Evolutionary conservation across 108 stramenopile genomes (phyloP), one percentile per base, ranked within the genome.

Genomic region (Mediolabrus comicus): DNA sequence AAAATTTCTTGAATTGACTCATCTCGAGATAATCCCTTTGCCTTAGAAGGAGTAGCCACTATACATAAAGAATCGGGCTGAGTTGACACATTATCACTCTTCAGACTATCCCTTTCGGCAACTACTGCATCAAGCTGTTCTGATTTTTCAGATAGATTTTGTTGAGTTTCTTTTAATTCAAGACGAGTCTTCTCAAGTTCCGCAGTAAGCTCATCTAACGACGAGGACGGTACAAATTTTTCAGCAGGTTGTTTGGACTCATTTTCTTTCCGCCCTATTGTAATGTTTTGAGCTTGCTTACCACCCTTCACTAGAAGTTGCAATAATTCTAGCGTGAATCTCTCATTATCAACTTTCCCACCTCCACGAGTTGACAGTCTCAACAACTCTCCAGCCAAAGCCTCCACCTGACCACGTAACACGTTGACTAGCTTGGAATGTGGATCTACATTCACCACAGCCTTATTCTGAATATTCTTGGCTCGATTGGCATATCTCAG

Each of bases 401-500:
- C 59, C 29, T 81, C 66, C 12, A 88, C 73, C 54, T 84, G 78
- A 6, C 56, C 65, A 12, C 73, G 35, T 26, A 92, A 46, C 39
- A 67, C 80, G 17, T 68, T 65, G 12, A 92, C 66, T 14, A 87
- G 34, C 12, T 69, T 74, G 4, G 87, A 79, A n/a, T 59, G 77
- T 31, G 80, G 84, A 75, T 75, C 91, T 8, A 92, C 87, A 75
- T 92, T 92, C 57, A 83, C 74, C 14, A 84, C 88, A 0, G 90
- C 89, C 25, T 84, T 81, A 67, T 95, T 95, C 31, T 82, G 87
- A 58, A 93, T 93, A 3, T 86, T 84, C 30, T 85, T 87, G 28
- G 92, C 89, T 1, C 81, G 85, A 56, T 95, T 92, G 29, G 98
- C 98, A 68, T 97, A 99, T 19, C 87, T 86, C 39, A 99, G 70